A percentile compares a stretch with the other conserved stretches of the same genome.
These are phyloP conservation scores for Zygotorulaspora florentina DNA, from an alignment of 805 yeast species.

Conservation along the genomic window DNA sequence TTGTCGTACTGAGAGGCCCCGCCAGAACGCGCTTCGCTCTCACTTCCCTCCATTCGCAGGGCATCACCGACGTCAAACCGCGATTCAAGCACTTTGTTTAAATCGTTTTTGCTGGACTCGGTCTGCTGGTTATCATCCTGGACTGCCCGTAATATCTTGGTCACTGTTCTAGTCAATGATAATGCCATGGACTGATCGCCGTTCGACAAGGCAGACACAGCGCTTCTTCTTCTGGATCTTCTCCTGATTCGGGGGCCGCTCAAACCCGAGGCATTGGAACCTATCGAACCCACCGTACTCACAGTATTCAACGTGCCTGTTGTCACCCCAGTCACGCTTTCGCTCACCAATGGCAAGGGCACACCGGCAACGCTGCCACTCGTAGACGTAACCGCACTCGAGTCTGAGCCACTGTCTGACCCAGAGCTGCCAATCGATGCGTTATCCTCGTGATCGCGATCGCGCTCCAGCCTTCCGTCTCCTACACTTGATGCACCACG, in stretches of 20 bases:
- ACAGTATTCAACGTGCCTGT: neutral
- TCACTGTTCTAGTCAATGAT: conserved; percentile 12
- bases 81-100: conserved; percentile 20
- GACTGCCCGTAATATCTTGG: conserved; percentile 21
- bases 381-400: neutral
- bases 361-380: neutral
- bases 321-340: neutral
- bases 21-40: neutral
- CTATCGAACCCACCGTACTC: neutral
- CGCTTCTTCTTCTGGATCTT: neutral
- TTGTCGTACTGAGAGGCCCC: too few relatives aligned
- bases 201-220: neutral
- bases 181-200: conserved; percentile 5
- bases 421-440: neutral
- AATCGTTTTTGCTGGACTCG: conserved; percentile 7
- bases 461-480: neutral
- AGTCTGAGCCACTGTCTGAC: neutral
- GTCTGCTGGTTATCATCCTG: conserved; percentile 26
- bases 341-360: neutral
- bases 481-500: neutral
- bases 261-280: neutral
- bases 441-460: neutral
- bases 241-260: neutral
- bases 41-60: conserved; percentile 20
- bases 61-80: conserved; percentile 34